Conservation (phyloP, 2,329 filamentous ascomycete genomes). For the Emericellopsis atlantica region DNA sequence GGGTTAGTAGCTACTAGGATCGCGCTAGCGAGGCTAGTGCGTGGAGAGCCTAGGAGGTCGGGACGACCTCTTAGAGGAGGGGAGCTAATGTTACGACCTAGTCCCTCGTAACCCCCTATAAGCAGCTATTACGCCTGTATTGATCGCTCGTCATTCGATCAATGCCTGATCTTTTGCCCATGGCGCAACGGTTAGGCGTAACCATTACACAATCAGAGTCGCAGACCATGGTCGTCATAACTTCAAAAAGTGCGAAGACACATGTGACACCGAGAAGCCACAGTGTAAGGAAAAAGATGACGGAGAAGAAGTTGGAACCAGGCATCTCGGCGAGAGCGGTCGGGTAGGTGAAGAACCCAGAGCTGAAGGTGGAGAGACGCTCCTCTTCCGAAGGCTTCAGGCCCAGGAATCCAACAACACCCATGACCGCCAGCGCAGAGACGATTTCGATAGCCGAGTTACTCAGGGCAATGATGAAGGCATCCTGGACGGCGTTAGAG, state of each 20-base stretch:
- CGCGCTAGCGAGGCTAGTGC: too few species aligned
- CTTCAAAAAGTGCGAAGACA: conserved; percentile 38
- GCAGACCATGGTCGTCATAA: conserved; percentile 32
- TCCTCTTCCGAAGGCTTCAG: conserved; percentile 13
- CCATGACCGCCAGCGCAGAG: conserved; percentile 27
- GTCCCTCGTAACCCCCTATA: too few species aligned
- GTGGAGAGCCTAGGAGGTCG: too few species aligned
- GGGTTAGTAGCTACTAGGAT: too few species aligned
- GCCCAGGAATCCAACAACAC: conserved; percentile 30
- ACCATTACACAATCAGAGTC: too few species aligned
- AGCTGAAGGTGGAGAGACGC: conserved; percentile 34
- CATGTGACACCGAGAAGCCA: conserved; percentile 40
- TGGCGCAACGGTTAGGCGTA: too few species aligned
- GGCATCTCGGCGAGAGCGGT: conserved; percentile 41
- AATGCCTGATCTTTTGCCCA: too few species aligned
- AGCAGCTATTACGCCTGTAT: too few species aligned
- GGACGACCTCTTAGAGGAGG: too few species aligned
- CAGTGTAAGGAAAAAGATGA: conserved; percentile 39
- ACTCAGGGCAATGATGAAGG: conserved; percentile 35
- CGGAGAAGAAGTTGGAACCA: conserved; percentile 39
- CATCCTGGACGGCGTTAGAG: conserved; percentile 40
- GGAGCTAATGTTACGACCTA: too few species aligned
- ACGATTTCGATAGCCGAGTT: conserved; percentile 40
- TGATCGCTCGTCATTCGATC: too few species aligned
- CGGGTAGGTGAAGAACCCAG: conserved; percentile 40